Base-by-base conservation (phyloP, 2,329 filamentous ascomycete genomes). In the Aciculosporium take region DNA sequence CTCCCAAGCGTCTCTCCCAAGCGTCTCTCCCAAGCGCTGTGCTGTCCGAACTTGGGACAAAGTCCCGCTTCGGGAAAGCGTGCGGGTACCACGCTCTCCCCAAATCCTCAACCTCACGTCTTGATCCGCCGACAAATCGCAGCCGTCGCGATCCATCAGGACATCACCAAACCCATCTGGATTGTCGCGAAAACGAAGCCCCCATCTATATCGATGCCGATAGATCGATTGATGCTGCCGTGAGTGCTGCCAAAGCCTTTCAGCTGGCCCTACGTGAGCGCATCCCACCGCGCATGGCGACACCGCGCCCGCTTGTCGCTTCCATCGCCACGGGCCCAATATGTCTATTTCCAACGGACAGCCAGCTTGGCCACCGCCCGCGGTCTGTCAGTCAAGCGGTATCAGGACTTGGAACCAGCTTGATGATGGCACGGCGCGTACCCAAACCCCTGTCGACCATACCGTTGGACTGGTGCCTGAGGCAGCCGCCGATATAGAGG, bases 271-370 rank as follows among this genome's bases (percentile, higher is more conserved):
- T 64, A 69, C 65, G 67, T 69, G 69, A 67, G 65, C 64, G 62
- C 63, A 63, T 61, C 62, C 58, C 50, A 54, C 53, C 57, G 66
- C 71, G 70, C 68, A 74, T 75, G 71, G 71, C 70, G 69, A 62
- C 69, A 63, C 57, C 59, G 63, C 47, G 62, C 59, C 63, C 58
- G 51, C 59, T 58, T 54, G 59, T 65, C 62, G 61, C 62, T 62
- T 61, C 59, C 67, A 68, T 63, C 67, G 63, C 60, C 58, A 59
- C 56, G 62, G 63, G 62, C 60, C 60, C 62, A 72, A 64, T 61
- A 81, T 81, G 77, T 78, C 78, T 61, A 67, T 78, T 65, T 66
- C 71, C 63, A 78, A 79, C 64, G 71, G 76, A 65, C 75, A 79
- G 66, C 65, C 72, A 51, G 57, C 64, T 69, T 83, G 80, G 79